These are phyloP conservation scores for Alternaria atra DNA, from an alignment of 2,329 filamentous ascomycete genomes.

Conservation along the genomic window DNA sequence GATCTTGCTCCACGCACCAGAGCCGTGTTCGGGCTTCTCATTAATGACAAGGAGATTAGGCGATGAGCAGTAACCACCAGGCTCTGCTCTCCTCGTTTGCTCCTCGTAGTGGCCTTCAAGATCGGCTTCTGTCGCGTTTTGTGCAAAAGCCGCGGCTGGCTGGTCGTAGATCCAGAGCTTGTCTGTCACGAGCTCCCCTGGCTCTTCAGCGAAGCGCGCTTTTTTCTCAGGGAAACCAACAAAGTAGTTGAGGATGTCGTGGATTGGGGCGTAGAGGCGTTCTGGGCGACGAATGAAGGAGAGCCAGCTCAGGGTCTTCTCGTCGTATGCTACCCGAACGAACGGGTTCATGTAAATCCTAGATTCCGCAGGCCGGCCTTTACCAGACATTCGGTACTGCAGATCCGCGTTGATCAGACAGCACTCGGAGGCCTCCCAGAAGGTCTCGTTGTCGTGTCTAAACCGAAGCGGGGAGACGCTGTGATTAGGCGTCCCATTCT, in stretches of 20 bases:
- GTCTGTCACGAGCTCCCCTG: constrained; percentile 64
- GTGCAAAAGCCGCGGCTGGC: constrained; percentile 31
- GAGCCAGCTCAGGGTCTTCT: constrained; percentile 66
- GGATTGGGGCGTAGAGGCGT: constrained; percentile 67
- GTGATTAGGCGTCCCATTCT: constrained; percentile 17
- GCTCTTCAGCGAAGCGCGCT: constrained; percentile 66
- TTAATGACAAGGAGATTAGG: constrained; percentile 62
- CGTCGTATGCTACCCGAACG: constrained; percentile 74
- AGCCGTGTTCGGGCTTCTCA: constrained; percentile 42
- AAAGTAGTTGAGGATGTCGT: constrained; percentile 66
- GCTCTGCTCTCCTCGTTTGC: constrained; percentile 57
- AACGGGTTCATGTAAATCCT: constrained; percentile 80
- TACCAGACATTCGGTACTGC: constrained; percentile 47
- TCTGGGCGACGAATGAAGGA: constrained; percentile 71
- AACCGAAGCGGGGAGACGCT: constrained; percentile 54
- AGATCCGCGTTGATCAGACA: constrained; percentile 60
- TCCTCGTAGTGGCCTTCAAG: constrained; percentile 44
- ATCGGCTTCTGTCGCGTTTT: constrained; percentile 36
- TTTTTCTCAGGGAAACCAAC: constrained; percentile 68
- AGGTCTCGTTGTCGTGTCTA: constrained; percentile 53
- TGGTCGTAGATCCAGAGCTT: constrained; percentile 60
- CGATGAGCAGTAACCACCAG: constrained; percentile 66
- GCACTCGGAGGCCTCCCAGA: constrained; percentile 60
- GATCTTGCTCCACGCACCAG: constrained; percentile 47
- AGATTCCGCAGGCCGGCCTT: constrained; percentile 55